Evolutionary conservation across 345 rosid species (phyloP).

Genomic region (Bretschneidera sinensis): DNA sequence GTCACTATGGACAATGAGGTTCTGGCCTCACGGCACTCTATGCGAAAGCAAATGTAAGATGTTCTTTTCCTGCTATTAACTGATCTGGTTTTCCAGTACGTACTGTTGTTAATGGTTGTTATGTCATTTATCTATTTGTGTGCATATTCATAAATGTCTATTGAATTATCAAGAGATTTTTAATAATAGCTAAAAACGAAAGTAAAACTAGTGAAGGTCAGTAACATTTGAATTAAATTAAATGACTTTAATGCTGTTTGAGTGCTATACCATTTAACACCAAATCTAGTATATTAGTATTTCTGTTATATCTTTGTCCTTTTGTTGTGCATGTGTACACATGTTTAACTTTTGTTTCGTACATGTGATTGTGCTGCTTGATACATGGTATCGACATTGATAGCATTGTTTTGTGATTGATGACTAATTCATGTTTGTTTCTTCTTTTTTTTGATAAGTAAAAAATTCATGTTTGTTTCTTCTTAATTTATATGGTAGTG

Average conservation of each 20-base stretch:
- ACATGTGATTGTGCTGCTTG: conserved; percentile 4
- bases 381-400: neutral
- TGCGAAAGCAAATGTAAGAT: conserved; percentile 60
- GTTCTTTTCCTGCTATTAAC: neutral
- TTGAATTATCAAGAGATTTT: neutral
- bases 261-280: neutral
- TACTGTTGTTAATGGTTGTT: neutral
- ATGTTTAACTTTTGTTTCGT: neutral
- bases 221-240: neutral
- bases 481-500: neutral
- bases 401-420: neutral
- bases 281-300: neutral
- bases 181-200: neutral
- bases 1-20: conserved; percentile 46
- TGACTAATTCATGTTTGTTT: no score
- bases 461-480: neutral
- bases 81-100: neutral
- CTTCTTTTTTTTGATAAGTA: no score
- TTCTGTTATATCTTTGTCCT: neutral
- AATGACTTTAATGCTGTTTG: neutral
- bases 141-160: neutral
- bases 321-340: neutral
- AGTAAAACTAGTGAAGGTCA: neutral
- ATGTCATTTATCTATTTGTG: neutral
- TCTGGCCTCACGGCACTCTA: conserved; percentile 35